These are phyloP conservation scores for Akanthomyces uredinophilus DNA, from an alignment of 2,329 filamentous ascomycete genomes.

Conservation along the genomic window DNA sequence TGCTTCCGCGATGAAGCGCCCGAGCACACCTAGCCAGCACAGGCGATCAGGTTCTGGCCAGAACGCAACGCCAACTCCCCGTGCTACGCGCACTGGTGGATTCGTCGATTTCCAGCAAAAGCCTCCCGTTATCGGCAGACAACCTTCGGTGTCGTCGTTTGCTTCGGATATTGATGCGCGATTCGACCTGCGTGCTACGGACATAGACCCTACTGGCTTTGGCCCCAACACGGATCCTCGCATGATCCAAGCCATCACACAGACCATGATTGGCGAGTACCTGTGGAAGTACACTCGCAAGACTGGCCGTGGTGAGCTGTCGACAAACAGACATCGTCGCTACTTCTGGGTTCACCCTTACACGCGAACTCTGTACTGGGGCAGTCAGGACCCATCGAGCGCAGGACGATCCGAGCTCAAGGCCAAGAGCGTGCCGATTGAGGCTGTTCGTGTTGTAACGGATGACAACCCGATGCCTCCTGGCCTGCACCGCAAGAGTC, in stretches of 20 bases:
- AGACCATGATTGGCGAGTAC: constrained; percentile 99
- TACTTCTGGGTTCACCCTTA: constrained; percentile 99
- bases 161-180: constrained; percentile 87
- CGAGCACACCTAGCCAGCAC: constrained; percentile 56
- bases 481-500: constrained; percentile 87
- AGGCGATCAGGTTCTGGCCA: constrained; percentile 42
- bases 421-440: constrained; percentile 88
- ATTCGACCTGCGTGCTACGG: constrained; percentile 66
- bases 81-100: constrained; percentile 40
- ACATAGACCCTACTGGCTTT: constrained; percentile 54
- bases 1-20: constrained; percentile 64
- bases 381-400: constrained; percentile 76
- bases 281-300: constrained; percentile 99
- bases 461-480: constrained; percentile 96
- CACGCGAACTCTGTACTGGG: constrained; percentile 95
- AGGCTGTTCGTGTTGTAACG: constrained; percentile 83
- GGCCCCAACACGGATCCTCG: constrained; percentile 78
- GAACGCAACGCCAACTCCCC: constrained; percentile 55
- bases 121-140: constrained; percentile 31
- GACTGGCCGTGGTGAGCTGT: constrained; percentile 82
- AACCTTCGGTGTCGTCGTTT: constrained; percentile 92
- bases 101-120: constrained; percentile 46
- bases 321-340: constrained; percentile 80
- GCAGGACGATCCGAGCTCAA: constrained; percentile 71
- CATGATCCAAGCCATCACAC: constrained; percentile 98